A percentile compares a stretch with the other conserved stretches of the same genome.
Conservation (phyloP, 495 filamentous ascomycete genomes). For the Xylona heveae region DNA sequence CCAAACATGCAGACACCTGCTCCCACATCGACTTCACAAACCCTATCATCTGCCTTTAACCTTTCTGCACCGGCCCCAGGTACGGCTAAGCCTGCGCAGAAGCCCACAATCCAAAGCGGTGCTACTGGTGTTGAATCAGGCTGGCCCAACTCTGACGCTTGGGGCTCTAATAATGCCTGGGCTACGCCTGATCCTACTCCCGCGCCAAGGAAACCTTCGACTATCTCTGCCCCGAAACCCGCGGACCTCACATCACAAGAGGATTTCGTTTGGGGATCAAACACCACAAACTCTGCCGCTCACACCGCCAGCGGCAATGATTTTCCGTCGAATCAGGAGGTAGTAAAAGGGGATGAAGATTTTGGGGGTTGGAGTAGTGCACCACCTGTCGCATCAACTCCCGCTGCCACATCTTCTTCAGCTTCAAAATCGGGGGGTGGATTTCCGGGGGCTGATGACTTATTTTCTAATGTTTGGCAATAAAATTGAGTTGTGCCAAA, state of each 20-base stretch:
- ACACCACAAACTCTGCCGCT: slow-evolving; percentile 10
- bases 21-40: slow-evolving; percentile 21
- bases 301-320: background rate
- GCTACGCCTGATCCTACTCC: slow-evolving; percentile 7
- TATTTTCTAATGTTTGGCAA: slow-evolving; percentile 91
- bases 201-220: slow-evolving; percentile 5
- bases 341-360: slow-evolving; percentile 67
- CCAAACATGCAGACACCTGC: slow-evolving; percentile 18
- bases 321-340: slow-evolving; percentile 18
- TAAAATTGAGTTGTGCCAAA: slow-evolving; percentile 15
- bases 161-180: slow-evolving; percentile 24
- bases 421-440: slow-evolving; percentile 24
- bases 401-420: slow-evolving; percentile 18
- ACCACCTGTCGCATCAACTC: slow-evolving; percentile 21
- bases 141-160: slow-evolving; percentile 27
- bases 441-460: slow-evolving; percentile 53
- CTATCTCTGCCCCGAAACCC: slow-evolving; percentile 2
- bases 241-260: slow-evolving; percentile 12
- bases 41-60: slow-evolving; percentile 53
- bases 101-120: slow-evolving; percentile 17
- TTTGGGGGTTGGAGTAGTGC: slow-evolving; percentile 85
- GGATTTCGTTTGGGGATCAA: slow-evolving; percentile 33
- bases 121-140: slow-evolving; percentile 2
- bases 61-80: slow-evolving; percentile 32
- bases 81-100: background rate